Conservation (phyloP, 2,329 filamentous ascomycete species). For the Tolypocladium tropicale region DNA sequence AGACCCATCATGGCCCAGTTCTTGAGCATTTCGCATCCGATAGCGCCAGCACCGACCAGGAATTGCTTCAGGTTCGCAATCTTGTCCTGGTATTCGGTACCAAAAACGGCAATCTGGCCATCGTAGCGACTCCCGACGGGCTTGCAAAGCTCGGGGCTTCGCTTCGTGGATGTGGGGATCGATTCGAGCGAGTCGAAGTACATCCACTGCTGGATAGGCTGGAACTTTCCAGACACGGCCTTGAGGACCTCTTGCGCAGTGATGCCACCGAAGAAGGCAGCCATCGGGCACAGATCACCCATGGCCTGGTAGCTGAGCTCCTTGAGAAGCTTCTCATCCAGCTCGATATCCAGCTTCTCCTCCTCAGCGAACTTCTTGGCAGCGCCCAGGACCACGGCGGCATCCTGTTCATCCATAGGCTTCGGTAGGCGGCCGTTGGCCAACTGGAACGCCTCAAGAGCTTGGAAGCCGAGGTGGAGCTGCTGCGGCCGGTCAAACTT, state of each 20-base stretch:
- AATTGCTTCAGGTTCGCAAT: conserved; percentile 85
- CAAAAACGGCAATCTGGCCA: conserved; percentile 94
- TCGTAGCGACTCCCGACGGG: conserved; percentile 82
- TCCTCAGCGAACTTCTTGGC: conserved; percentile 65
- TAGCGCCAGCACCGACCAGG: conserved; percentile 90
- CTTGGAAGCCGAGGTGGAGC: conserved; percentile 86
- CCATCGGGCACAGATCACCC: conserved; percentile 85
- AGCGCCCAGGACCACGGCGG: conserved; percentile 63
- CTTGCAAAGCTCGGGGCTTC: conserved; percentile 81
- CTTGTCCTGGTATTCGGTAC: conserved; percentile 88
- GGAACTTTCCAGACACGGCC: conserved; percentile 94
- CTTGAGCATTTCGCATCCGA: conserved; percentile 98
- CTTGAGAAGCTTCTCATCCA: conserved; percentile 85
- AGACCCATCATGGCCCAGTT: conserved; percentile 99
- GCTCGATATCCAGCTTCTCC: conserved; percentile 56
- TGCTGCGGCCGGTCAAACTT: conserved; percentile 94
- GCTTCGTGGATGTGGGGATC: conserved; percentile 61
- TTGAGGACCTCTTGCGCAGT: conserved; percentile 93
- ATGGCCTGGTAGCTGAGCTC: conserved; percentile 91
- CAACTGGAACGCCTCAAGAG: conserved; percentile 76
- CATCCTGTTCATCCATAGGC: conserved; percentile 78
- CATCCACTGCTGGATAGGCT: conserved; percentile 89
- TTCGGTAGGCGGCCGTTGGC: conserved; percentile 65
- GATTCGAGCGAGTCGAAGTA: conserved; percentile 99
- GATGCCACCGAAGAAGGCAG: conserved; percentile 89